Percentiles rank a stretch among this genome's conserved stretches.
These are phyloP conservation scores for Periconia sp. DNA, from an alignment of 2,329 filamentous ascomycete species.

Conservation along the genomic window DNA sequence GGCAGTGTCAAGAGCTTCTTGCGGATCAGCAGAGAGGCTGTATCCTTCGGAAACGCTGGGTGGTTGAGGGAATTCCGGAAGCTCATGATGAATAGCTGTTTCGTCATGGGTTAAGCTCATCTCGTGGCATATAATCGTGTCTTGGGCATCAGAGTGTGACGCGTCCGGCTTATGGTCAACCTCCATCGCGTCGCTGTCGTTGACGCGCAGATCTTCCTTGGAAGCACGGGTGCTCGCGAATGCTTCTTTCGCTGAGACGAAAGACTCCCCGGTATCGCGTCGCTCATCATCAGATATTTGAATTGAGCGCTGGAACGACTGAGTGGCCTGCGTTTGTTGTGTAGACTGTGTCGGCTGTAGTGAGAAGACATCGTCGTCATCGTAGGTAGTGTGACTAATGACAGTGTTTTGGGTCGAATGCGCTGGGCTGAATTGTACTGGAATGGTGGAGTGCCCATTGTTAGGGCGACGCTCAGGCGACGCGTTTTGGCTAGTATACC, in stretches of 20 bases:
- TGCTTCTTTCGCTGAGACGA: slow-evolving; percentile 56
- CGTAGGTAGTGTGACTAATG: slow-evolving; percentile 30
- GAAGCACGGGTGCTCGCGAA: slow-evolving; percentile 39
- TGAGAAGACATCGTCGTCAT: slow-evolving; percentile 39
- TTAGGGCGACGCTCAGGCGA: slow-evolving; percentile 34
- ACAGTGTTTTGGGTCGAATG: slow-evolving; percentile 39
- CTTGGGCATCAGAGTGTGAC: slow-evolving; percentile 27
- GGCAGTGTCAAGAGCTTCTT: slow-evolving; percentile 37
- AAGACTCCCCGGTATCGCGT: slow-evolving; percentile 51
- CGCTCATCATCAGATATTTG: slow-evolving; percentile 28
- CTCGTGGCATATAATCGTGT: slow-evolving; percentile 33
- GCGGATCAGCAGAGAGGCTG: slow-evolving; percentile 39
- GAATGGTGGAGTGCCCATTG: slow-evolving; percentile 21
- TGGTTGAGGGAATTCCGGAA: slow-evolving; percentile 26
- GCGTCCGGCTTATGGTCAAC: slow-evolving; percentile 34
- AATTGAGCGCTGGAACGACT: slow-evolving; percentile 34
- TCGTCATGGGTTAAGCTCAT: slow-evolving; percentile 20
- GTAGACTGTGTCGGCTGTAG: slow-evolving; percentile 39
- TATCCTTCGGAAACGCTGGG: slow-evolving; percentile 36
- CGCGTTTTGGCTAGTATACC: slow-evolving; percentile 50
- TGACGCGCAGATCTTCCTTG: slow-evolving; percentile 28
- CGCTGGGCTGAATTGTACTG: slow-evolving; percentile 18
- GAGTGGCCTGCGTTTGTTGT: slow-evolving; percentile 37
- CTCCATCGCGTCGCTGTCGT: slow-evolving; percentile 36
- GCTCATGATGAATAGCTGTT: slow-evolving; percentile 23